These are phyloP conservation scores for Fagopyrum tataricum DNA, from an alignment of 148 eudicot genomes.

Conservation along the genomic window DNA sequence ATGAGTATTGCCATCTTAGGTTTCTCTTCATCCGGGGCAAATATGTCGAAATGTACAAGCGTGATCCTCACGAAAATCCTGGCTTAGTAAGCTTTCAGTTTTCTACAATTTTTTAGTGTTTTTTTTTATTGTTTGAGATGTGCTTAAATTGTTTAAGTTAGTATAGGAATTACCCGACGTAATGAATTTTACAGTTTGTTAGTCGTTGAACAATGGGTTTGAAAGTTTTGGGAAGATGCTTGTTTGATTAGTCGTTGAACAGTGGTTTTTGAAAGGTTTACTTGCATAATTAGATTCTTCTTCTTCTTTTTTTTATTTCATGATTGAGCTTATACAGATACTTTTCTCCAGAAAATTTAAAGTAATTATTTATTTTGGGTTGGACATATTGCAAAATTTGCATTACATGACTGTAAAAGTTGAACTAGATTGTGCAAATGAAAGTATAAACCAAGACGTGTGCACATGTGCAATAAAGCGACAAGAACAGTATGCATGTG, in stretches of 20 bases:
- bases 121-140: not conserved
- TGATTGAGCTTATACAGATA: not conserved
- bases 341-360: not conserved
- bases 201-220: not conserved
- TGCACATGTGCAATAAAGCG: not conserved
- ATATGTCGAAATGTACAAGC: conserved; percentile 82
- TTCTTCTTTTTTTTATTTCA: not conserved
- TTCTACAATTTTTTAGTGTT: not conserved
- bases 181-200: not conserved
- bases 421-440: not conserved
- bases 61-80: conserved; percentile 70
- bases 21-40: conserved; percentile 65
- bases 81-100: conserved; percentile 43
- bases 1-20: conserved; percentile 66
- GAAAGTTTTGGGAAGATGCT: not conserved
- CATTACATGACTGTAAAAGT: not conserved
- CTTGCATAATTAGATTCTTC: not conserved
- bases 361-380: not conserved
- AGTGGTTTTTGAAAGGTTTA: not conserved
- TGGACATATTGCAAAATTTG: not conserved
- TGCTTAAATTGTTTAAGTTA: not conserved
- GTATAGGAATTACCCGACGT: not conserved
- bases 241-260: not conserved
- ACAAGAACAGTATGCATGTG: not conserved
- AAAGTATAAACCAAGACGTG: not conserved